Evolutionary conservation across 2,329 filamentous ascomycete genomes (phyloP).

Genomic region (Canariomyces notabilis): DNA sequence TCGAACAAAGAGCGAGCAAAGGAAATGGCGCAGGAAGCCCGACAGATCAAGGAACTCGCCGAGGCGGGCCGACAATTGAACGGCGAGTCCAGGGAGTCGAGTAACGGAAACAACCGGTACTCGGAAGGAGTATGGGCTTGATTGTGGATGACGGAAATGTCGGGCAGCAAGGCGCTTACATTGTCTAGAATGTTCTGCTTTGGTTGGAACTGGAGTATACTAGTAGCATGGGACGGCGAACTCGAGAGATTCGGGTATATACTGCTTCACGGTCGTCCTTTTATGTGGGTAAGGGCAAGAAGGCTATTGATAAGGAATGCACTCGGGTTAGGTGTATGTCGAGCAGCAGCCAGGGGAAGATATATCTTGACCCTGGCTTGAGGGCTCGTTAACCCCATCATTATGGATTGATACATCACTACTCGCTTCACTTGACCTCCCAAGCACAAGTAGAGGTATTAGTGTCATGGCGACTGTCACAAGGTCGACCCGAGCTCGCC

Average conservation of each 20-base stretch:
- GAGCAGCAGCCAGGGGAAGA: no score
- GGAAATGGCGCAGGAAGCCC: neutral
- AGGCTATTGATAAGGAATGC: no score
- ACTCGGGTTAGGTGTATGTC: no score
- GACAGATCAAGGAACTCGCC: no score
- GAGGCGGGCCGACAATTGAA: constrained; percentile 14
- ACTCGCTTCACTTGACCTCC: no score
- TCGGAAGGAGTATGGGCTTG: constrained; percentile 5
- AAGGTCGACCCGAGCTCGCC: neutral
- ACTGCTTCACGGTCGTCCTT: constrained; percentile 6
- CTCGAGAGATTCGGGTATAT: constrained; percentile 8
- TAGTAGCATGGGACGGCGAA: constrained; percentile 20
- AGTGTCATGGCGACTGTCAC: no score
- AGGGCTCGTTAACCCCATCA: no score
- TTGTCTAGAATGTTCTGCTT: neutral
- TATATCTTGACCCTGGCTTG: no score
- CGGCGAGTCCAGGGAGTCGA: constrained; percentile 2
- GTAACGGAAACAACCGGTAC: constrained; percentile 6
- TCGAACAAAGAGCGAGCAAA: constrained; percentile 32
- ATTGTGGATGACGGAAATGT: no score
- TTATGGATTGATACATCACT: no score
- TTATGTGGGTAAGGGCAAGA: neutral
- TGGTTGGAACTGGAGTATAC: constrained; percentile 8
- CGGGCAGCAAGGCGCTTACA: neutral
- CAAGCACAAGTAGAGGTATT: no score